Percentiles rank a stretch among this genome's conserved stretches.
Evolutionary conservation across 345 rosid species (phyloP).

Genomic region (Brassica juncea): DNA sequence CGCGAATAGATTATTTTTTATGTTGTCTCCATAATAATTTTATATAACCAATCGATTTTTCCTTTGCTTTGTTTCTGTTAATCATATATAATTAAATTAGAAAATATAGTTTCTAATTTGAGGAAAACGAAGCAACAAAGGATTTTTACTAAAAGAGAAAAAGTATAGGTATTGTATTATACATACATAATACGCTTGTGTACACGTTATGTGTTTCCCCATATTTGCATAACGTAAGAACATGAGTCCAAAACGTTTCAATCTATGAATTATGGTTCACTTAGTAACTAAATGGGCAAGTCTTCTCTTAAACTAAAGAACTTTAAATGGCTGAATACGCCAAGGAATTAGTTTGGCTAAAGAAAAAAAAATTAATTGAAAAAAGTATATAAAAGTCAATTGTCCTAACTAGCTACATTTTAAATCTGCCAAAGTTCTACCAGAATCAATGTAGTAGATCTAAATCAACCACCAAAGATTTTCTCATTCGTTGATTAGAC

Average conservation of each 20-base stretch:
- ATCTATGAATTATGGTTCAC: conserved; percentile 2
- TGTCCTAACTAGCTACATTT: not conserved
- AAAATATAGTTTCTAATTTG: conserved; percentile 3
- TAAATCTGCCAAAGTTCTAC: conserved; percentile 3
- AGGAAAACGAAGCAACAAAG: conserved; percentile 4
- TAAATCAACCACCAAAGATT: conserved; percentile 10
- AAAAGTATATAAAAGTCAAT: conserved; percentile 4
- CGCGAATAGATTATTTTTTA: not conserved
- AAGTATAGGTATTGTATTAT: not conserved
- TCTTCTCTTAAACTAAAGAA: not conserved
- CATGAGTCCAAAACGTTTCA: conserved; percentile 25
- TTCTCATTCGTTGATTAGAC: not conserved
- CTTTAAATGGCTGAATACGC: conserved; percentile 4
- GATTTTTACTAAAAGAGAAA: conserved; percentile 28
- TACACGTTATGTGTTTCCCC: conserved; percentile 36
- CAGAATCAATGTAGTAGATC: not conserved
- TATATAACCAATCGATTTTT: not conserved
- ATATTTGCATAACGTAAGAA: conserved; percentile 19
- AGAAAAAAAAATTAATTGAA: not conserved
- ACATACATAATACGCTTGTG: conserved; percentile 7
- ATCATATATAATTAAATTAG: not conserved
- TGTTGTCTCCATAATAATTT: not conserved
- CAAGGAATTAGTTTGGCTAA: conserved; percentile 3
- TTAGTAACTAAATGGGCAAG: conserved; percentile 1
- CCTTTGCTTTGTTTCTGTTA: not conserved